Conservation (phyloP, 225 moss, liverwort and hornwort species). For the Sphagnum contortum region DNA sequence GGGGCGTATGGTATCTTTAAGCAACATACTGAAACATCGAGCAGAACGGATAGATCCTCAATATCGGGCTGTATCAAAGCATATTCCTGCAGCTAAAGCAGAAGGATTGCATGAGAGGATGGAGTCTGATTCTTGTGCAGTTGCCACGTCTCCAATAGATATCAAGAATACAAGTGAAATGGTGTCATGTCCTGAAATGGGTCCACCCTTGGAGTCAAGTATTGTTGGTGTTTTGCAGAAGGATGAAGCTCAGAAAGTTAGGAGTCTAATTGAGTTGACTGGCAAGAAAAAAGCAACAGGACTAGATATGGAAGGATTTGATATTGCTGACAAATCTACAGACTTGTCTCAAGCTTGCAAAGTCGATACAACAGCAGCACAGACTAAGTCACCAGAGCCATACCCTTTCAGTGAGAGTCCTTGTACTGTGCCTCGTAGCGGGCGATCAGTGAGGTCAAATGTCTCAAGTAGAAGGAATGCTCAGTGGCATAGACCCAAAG, state of each 20-base stretch:
- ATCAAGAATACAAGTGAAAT: slow-evolving; percentile 10
- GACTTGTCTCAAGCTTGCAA: slow-evolving; percentile 22
- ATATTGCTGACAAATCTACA: slow-evolving; percentile 42
- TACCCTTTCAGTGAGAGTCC: slow-evolving; percentile 8
- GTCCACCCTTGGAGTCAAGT: slow-evolving; percentile 18
- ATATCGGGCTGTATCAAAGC: slow-evolving; percentile 13
- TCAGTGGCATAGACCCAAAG: slow-evolving; percentile 32
- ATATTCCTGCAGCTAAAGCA: slow-evolving; percentile 16
- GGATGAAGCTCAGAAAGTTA: slow-evolving; percentile 62
- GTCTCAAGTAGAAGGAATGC: slow-evolving; percentile 22
- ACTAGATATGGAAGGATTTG: slow-evolving; percentile 42
- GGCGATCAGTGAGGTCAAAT: slow-evolving; percentile 41
- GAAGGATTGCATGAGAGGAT: slow-evolving; percentile 16
- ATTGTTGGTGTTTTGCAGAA: slow-evolving; percentile 28
- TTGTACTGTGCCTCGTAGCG: slow-evolving; percentile 42
- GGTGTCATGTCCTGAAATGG: slow-evolving; percentile 11
- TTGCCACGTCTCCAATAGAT: slow-evolving; percentile 9
- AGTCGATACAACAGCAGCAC: slow-evolving; percentile 6
- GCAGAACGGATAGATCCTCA: slow-evolving; percentile 10
- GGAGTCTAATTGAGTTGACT: slow-evolving; percentile 70
- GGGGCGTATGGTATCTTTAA: slow-evolving; percentile 77
- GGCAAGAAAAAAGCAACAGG: slow-evolving; percentile 38
- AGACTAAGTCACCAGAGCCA: not conserved
- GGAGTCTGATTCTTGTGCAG: slow-evolving; percentile 10
- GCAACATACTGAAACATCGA: slow-evolving; percentile 65